Base-by-base conservation (phyloP, 1,284 basidiomycete species). In the Papiliotrema terrestris region DNA sequence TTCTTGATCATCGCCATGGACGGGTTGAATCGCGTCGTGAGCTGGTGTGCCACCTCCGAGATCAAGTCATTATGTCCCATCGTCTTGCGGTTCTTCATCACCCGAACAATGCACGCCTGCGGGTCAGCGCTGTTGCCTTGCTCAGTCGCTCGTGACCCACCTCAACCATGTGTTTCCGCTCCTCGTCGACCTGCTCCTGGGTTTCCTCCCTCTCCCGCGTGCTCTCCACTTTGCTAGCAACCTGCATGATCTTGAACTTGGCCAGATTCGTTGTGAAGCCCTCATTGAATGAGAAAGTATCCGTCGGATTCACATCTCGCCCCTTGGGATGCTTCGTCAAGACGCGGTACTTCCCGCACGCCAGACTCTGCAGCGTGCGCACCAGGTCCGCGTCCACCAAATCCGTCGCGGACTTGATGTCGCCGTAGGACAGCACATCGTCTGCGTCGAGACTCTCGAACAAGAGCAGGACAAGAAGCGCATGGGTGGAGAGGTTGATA, bases 71-170 rank as follows among this genome's bases (percentile, higher is more conserved):
- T 91, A 72, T 98, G 93, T 6, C 80, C 78, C 84, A 98, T 86
- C 54, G 83, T 83, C 74, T 98, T 98, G 58, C 94, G 80, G 70
- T 92, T 87, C 79, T 99, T 98, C 96, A 99, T 98, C 38, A 98
- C 87, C 39, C 96, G 86, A 23, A 98, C 96, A 58, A 98, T 89
- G 69, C 91, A 97, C 1, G 94, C 94, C 91, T 96, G 62, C 38
- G 8, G 11, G 8, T 26, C 49, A 25, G 39, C 47, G 22, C 32
- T 3, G 29, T 6, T 17, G 23, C n/a, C 9, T n/a, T 17, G 9
- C n/a, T 20, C 8, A 2, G 48, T 1, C 3, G 6, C 20, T 13
- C 11, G 14, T 38, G 8, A 78, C 83, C 59, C 59, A 91, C 93
- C 79, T 98, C 95, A 43, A 87, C 90, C 71, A 95, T 88, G 72